Conservation (phyloP, 2,329 filamentous ascomycete genomes). For the Ascochyta fabae region DNA sequence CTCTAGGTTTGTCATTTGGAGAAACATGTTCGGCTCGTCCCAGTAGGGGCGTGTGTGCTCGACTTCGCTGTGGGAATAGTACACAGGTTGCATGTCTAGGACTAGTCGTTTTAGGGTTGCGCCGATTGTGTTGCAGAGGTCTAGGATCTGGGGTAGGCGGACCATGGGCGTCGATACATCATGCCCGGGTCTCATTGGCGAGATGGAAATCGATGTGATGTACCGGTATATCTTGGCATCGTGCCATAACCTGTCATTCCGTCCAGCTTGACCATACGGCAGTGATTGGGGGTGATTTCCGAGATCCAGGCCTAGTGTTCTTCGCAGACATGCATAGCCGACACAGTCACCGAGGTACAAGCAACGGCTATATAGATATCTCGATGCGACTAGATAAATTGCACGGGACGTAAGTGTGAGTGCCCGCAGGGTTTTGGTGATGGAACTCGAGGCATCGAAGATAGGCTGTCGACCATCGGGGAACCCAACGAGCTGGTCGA, state of each 20-base stretch:
- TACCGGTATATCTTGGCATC: conserved; percentile 13
- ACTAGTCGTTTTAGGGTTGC: conserved; percentile 29
- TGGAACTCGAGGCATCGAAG: conserved; percentile 24
- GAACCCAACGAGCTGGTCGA: conserved; percentile 37
- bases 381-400: conserved; percentile 29
- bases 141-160: conserved; percentile 33
- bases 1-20: conserved; percentile 31
- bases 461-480: conserved; percentile 23
- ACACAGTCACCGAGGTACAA: conserved; percentile 31
- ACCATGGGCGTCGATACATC: conserved; percentile 22
- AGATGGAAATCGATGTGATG: conserved; percentile 33
- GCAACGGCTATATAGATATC: conserved; percentile 36
- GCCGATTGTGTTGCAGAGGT: conserved; percentile 27
- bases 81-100: conserved; percentile 31
- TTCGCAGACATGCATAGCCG: conserved; percentile 26
- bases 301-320: conserved; percentile 34
- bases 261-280: conserved; percentile 24
- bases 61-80: conserved; percentile 21
- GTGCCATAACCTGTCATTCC: conserved; percentile 27
- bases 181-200: conserved; percentile 18
- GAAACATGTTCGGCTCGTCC: conserved; percentile 28
- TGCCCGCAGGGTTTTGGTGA: conserved; percentile 34
- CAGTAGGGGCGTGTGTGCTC: conserved; percentile 16
- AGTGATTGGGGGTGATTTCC: conserved; percentile 31
- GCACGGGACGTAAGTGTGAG: conserved; percentile 33